Base-by-base conservation (phyloP, 106 monocot species). In the Dactylorhiza incarnata region DNA sequence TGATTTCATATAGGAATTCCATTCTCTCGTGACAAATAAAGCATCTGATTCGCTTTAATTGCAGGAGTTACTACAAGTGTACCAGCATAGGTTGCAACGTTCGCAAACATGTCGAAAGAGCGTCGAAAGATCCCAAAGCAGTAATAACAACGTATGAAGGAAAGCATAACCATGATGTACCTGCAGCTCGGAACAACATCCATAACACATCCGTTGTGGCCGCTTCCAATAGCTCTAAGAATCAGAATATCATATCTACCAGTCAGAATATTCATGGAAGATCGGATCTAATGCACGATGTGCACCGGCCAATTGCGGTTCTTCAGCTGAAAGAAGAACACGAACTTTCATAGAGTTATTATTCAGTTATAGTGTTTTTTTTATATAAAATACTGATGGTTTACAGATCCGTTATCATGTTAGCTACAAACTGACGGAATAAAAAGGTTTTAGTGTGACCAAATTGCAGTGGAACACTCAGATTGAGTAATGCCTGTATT, bases 51-150 rank as follows among this genome's bases (percentile, higher is more conserved):
- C 25, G 48, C 59, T 59, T 11, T 20, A 22, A 73, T 52, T 77
- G 67, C 74, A 93, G 92, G 87, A 89, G 89, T 77, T 92, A 89
- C 71, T 92, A 92, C 86, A 92, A 86, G 72, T 92, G 89, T 85
- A 95, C 94, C 22, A 75, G 65, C 66, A 46, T 49, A 2, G 94
- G 89, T 29, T 95, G 94, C 78, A 87, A 76, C 49, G 94, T 95
- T 19, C 81, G 89, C 59, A 95, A 95, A 76, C 95, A 95, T 48
- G 89, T 93, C 2, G 89, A 93, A 51, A 82, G 92, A 72, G 92
- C 89, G 48, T 84, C 92, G 13, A 74, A 83, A 23, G 85, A 93
- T 46, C 71, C 77, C 16, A 85, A 78, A 73, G 87, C 83, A 45
- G 92, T 93, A 3, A 82, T 89, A 73, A 93, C 92, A 49, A 84